phyloP scores from a whole-genome alignment of 1,284 basidiomycete species.

The Quambalaria eucalypti region DNA sequence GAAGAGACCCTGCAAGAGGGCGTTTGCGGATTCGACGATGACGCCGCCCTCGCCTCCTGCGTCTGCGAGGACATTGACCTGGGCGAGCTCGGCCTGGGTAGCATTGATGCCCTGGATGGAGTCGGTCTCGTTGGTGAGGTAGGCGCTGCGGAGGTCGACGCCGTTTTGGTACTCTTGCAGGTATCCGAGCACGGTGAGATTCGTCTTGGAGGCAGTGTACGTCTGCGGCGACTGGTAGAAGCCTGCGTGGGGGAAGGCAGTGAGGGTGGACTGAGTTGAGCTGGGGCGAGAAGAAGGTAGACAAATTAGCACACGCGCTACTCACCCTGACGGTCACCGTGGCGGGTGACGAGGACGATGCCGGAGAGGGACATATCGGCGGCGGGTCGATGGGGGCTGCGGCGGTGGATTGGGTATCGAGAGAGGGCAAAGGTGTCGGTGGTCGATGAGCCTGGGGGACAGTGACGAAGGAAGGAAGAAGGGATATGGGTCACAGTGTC shows the following conservation, averaged over 20 bases:
- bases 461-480: too few species aligned
- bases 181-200: constrained; percentile 64
- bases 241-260: constrained; percentile 1
- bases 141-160: constrained; percentile 58
- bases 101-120: constrained; percentile 56
- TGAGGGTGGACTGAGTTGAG: too few species aligned
- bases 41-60: constrained; percentile 72
- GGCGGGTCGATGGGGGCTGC: too few species aligned
- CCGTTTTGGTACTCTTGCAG: constrained; percentile 64
- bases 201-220: constrained; percentile 62
- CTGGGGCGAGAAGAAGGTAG: neutral
- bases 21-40: constrained; percentile 62
- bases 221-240: constrained; percentile 30
- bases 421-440: too few species aligned
- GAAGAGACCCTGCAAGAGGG: constrained; percentile 46
- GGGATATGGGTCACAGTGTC: too few species aligned
- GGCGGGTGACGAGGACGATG: constrained; percentile 70
- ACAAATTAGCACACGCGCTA: neutral
- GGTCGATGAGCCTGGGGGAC: too few species aligned
- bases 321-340: constrained; percentile 62
- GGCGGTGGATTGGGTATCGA: too few species aligned
- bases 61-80: constrained; percentile 27
- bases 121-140: constrained; percentile 58
- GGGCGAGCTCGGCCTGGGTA: constrained; percentile 15
- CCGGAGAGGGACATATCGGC: constrained; percentile 50